Conservation (phyloP, 192 early-diverging fungal species). For the Paraglomus brasilianum region DNA sequence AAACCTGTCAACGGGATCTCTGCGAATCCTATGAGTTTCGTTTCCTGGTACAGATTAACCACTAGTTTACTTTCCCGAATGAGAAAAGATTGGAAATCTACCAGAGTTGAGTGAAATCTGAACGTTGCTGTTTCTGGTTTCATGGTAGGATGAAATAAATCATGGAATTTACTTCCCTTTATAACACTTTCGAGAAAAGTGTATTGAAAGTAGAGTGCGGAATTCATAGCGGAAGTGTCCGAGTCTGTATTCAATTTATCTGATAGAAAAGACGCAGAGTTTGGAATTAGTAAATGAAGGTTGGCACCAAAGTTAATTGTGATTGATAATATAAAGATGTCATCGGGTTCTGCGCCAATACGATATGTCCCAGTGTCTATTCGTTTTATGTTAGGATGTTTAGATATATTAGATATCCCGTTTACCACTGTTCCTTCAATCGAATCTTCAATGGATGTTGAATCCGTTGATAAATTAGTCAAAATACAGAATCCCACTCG, state of each 20-base stretch:
- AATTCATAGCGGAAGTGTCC: conserved; percentile 8
- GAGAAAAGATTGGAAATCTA: conserved; percentile 24
- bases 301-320: conserved; percentile 33
- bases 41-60: conserved; percentile 42
- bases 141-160: conserved; percentile 29
- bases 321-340: conserved; percentile 22
- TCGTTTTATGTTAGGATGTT: neutral
- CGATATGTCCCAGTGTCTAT: conserved; percentile 8
- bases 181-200: conserved; percentile 17
- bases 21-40: conserved; percentile 42
- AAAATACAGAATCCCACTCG: conserved; percentile 41
- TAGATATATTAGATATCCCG: neutral
- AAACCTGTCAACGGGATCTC: conserved; percentile 42
- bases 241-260: conserved; percentile 20
- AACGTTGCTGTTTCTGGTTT: conserved; percentile 28
- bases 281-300: conserved; percentile 26
- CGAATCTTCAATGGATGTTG: conserved; percentile 15
- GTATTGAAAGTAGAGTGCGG: conserved; percentile 28
- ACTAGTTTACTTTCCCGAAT: conserved; percentile 32
- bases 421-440: neutral
- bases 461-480: conserved; percentile 20
- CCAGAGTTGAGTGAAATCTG: conserved; percentile 13
- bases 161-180: conserved; percentile 25
- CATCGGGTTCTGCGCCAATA: conserved; percentile 14
- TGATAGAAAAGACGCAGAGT: conserved; percentile 11